Conservation (phyloP, 495 filamentous ascomycete species). For the Aspergillus homomorphus region DNA sequence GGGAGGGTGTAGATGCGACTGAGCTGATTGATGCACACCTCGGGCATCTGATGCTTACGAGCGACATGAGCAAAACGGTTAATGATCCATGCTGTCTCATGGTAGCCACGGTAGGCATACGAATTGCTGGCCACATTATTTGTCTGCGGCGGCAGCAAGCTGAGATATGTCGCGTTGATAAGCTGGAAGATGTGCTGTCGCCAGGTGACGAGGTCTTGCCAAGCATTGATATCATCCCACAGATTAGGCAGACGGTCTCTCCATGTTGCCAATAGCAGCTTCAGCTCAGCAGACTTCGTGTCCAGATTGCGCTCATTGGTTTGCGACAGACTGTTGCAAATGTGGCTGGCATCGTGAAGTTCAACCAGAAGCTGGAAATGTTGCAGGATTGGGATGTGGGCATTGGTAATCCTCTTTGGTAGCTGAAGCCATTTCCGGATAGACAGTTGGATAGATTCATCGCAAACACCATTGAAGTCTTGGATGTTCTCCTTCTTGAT, state of each 20-base stretch:
- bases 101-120: conserved; percentile 94
- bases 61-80: conserved; percentile 98
- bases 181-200: conserved; percentile 97
- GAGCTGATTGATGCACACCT: conserved; percentile 94
- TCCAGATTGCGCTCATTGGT: conserved; percentile 87
- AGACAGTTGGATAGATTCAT: conserved; percentile 93
- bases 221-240: conserved; percentile 99
- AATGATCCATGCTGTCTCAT: conserved; percentile 99
- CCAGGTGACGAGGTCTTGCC: conserved; percentile 99
- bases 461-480: conserved; percentile 85
- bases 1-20: conserved; percentile 97
- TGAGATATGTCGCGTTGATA: conserved; percentile 91
- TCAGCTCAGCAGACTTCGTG: conserved; percentile 90
- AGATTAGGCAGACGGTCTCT: conserved; percentile 92
- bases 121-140: conserved; percentile 80
- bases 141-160: conserved; percentile 74
- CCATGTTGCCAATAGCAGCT: conserved; percentile 92
- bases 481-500: conserved; percentile 74
- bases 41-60: conserved; percentile 91
- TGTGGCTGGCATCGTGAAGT: conserved; percentile 94
- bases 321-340: conserved; percentile 79
- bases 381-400: conserved; percentile 91
- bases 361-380: conserved; percentile 99
- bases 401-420: conserved; percentile 87
- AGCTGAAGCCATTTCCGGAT: conserved; percentile 98